Evolutionary conservation across 2,329 filamentous ascomycete species (phyloP).

Genomic region (Penicillium sp.): DNA sequence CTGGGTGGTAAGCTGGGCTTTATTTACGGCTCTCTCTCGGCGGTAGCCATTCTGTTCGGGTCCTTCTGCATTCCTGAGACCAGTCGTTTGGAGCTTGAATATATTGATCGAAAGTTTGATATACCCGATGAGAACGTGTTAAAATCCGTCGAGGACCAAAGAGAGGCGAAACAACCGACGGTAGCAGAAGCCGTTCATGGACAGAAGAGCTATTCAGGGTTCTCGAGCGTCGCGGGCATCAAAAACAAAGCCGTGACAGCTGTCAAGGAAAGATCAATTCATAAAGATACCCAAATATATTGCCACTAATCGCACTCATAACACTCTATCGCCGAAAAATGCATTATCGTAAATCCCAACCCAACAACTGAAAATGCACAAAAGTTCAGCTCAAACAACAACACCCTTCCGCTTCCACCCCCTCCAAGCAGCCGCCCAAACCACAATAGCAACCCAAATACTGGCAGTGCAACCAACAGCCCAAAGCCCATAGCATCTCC

Average conservation of each 20-base stretch:
- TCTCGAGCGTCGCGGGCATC: not conserved
- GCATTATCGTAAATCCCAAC: not conserved
- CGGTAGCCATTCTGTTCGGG: slow-evolving; percentile 21
- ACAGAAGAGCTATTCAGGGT: not conserved
- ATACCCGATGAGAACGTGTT: not conserved
- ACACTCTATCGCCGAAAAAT: not conserved
- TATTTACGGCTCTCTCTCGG: slow-evolving; percentile 24
- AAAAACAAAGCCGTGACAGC: not conserved
- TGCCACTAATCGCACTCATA: not conserved
- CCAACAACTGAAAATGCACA: not conserved
- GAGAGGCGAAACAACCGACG: not conserved
- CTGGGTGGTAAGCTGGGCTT: slow-evolving; percentile 24
- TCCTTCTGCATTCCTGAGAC: slow-evolving; percentile 24
- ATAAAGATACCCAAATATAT: not conserved
- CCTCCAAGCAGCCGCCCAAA: slow-evolving; percentile 83
- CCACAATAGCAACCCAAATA: slow-evolving; percentile 75
- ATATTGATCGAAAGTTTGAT: slow-evolving; percentile 19
- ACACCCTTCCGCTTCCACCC: slow-evolving; percentile 81
- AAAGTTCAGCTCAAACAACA: slow-evolving; percentile 58
- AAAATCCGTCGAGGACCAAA: slow-evolving; percentile 7
- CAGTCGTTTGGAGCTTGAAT: slow-evolving; percentile 17
- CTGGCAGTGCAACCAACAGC: slow-evolving; percentile 73
- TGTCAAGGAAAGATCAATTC: not conserved
- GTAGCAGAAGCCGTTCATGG: not conserved
- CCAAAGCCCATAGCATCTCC: slow-evolving; percentile 87